Evolutionary conservation across 2,329 filamentous ascomycete species (phyloP), one percentile per base, ranked within the genome.

Genomic region (Zymoseptoria crescenta): DNA sequence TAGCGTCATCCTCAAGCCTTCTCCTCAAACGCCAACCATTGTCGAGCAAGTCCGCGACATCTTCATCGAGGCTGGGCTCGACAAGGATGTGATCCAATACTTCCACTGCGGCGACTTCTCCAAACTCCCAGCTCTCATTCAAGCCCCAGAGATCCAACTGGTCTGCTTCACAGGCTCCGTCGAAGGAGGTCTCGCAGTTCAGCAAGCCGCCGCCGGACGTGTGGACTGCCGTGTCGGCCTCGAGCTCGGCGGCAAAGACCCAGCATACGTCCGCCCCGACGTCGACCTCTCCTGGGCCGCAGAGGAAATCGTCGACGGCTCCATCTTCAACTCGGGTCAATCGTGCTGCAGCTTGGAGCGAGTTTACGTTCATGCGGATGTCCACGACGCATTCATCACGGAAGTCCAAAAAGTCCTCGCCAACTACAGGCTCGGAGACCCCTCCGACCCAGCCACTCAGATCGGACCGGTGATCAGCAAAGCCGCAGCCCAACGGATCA

Each of bases 261-360:
- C 93, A 4, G 93, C 93, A 24, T 97, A 96, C 70, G 81, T 97
- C 57, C 82, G 93, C 61, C 79, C 79, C 6, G 93, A 97, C 69
- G 91, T 96, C 1, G 91, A 97, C 72, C 75, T 96, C 53, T 84
- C 85, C 53, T 96, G 92, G 93, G 92, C 88, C 0, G 93, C 93
- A 0, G 91, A 89, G 66, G 91, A 96, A 75, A 94, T 97, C 68
- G 91, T 97, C 13, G 93, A 97, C 68, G 93, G 93, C 20, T 87
- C 91, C n/a, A 80, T 97, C 59, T 97, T 97, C 81, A 97, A 97
- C 78, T 96, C 92, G 55, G 93, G 93, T n/a, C 93, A 97, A 79
- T 96, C 91, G 73, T 97, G 93, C 80, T 97, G 93, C 76, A 89
- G 91, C 24, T 81, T 97, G 56, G 93, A 97, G 77, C 83, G 93